Conservation (phyloP, 441 rosid genomes). For the Theobroma grandiflorum region DNA sequence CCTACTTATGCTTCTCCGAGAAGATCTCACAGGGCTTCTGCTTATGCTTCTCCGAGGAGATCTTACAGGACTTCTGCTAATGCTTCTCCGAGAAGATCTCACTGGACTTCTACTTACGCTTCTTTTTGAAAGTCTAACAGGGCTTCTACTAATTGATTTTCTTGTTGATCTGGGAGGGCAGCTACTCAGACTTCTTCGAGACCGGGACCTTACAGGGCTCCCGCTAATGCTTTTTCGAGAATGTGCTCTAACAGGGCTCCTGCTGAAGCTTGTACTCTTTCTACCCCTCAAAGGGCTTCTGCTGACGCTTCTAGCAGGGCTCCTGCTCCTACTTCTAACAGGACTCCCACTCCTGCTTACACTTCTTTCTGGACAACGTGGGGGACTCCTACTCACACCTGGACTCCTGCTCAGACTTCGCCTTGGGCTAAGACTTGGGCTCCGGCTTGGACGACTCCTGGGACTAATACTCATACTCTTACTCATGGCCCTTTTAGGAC, state of each 20-base stretch:
- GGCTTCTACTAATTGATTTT: slow-evolving; percentile 49
- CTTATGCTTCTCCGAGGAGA: slow-evolving; percentile 49
- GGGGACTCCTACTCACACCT: slow-evolving; percentile 51
- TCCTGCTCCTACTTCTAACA: slow-evolving; percentile 49
- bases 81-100: slow-evolving; percentile 49
- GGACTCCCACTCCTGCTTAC: slow-evolving; percentile 42
- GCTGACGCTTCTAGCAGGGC: slow-evolving; percentile 58
- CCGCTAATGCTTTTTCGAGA: slow-evolving; percentile 41
- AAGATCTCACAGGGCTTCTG: slow-evolving; percentile 57
- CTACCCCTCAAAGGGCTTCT: slow-evolving; percentile 58
- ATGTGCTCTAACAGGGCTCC: slow-evolving; percentile 50
- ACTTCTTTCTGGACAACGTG: slow-evolving; percentile 38
- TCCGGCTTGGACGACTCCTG: slow-evolving; percentile 65
- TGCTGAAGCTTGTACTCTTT: slow-evolving; percentile 41
- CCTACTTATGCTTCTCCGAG: slow-evolving; percentile 66
- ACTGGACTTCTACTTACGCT: slow-evolving; percentile 60
- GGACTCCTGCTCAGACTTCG: slow-evolving; percentile 58
- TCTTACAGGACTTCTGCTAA: slow-evolving; percentile 51
- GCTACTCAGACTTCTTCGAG: slow-evolving; percentile 29
- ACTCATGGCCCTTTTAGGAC: slow-evolving; percentile 78
- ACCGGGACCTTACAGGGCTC: slow-evolving; percentile 33
- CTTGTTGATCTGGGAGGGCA: slow-evolving; percentile 38
- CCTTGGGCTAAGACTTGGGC: slow-evolving; percentile 69
- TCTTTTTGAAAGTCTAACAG: slow-evolving; percentile 46
- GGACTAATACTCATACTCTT: slow-evolving; percentile 89